Evolutionary conservation across 352 stramenopile species (phyloP).

Genomic region (Phytopythium aichiense): DNA sequence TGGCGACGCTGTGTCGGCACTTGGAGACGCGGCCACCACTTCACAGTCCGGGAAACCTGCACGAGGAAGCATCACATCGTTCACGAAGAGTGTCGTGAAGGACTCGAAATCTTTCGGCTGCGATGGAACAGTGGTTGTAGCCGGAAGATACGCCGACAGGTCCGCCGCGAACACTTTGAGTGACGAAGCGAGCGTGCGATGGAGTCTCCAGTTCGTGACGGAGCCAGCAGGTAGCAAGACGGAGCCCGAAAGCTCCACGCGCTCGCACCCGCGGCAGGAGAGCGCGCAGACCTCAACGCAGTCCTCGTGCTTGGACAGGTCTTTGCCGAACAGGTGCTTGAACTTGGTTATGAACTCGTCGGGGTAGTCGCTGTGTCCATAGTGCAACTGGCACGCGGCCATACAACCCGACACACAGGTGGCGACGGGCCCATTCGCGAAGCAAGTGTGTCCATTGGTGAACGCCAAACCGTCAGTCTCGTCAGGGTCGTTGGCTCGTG

Average conservation of each 20-base stretch:
- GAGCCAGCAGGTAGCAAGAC: slow-evolving; percentile 23
- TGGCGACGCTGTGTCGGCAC: not conserved
- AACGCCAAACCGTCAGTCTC: slow-evolving; percentile 1
- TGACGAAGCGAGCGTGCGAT: slow-evolving; percentile 23
- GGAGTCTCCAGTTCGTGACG: slow-evolving; percentile 38
- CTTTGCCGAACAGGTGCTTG: slow-evolving; percentile 64
- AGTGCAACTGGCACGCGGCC: slow-evolving; percentile 35
- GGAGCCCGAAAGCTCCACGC: slow-evolving; percentile 47
- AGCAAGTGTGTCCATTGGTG: slow-evolving; percentile 53
- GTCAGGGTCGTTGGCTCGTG: slow-evolving; percentile 3
- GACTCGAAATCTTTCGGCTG: slow-evolving; percentile 26
- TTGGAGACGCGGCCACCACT: not conserved
- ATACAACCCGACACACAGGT: slow-evolving; percentile 61
- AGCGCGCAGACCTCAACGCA: slow-evolving; percentile 60
- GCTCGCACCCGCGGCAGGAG: slow-evolving; percentile 62
- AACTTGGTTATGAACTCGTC: slow-evolving; percentile 43
- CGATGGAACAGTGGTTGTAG: slow-evolving; percentile 10
- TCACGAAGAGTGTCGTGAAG: slow-evolving; percentile 49
- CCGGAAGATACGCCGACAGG: slow-evolving; percentile 39
- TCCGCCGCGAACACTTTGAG: slow-evolving; percentile 46
- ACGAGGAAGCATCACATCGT: slow-evolving; percentile 39
- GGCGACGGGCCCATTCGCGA: slow-evolving; percentile 30
- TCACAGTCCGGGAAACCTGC: slow-evolving; percentile 56
- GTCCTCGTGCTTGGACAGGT: slow-evolving; percentile 63
- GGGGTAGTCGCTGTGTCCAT: slow-evolving; percentile 41